These are phyloP conservation scores for Pezicula neosporulosa DNA, from an alignment of 2,329 filamentous ascomycete genomes.

Conservation along the genomic window DNA sequence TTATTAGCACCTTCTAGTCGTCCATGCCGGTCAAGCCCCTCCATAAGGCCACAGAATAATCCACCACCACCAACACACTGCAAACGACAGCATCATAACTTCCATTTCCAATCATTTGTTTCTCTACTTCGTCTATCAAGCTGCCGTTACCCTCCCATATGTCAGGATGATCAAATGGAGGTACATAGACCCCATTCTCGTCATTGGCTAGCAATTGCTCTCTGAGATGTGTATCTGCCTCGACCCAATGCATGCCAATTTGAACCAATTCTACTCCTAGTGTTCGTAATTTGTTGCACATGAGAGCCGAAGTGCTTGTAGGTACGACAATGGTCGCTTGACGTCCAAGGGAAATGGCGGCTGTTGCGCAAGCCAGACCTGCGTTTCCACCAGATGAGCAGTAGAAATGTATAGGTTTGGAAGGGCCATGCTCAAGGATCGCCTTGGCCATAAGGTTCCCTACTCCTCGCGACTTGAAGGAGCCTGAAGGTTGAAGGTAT, in stretches of 20 bases:
- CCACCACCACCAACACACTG: slow-evolving; percentile 81
- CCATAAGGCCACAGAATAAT: slow-evolving; percentile 71
- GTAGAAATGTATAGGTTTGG: slow-evolving; percentile 62
- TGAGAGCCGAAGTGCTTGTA: slow-evolving; percentile 57
- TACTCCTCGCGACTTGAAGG: slow-evolving; percentile 80
- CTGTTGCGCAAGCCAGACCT: slow-evolving; percentile 76
- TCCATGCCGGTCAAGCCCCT: slow-evolving; percentile 42
- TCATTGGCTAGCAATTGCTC: slow-evolving; percentile 48
- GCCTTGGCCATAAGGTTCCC: slow-evolving; percentile 65
- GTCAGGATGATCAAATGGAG: slow-evolving; percentile 65
- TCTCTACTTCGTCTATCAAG: slow-evolving; percentile 44
- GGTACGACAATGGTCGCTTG: slow-evolving; percentile 77
- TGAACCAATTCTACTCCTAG: slow-evolving; percentile 70
- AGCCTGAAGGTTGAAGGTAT: slow-evolving; percentile 78
- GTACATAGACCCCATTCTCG: slow-evolving; percentile 56
- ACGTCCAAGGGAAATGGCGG: slow-evolving; percentile 59
- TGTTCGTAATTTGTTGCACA: slow-evolving; percentile 66
- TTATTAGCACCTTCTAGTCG: slow-evolving; percentile 4
- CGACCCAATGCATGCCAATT: slow-evolving; percentile 62
- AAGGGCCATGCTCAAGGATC: slow-evolving; percentile 17
- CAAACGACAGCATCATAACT: slow-evolving; percentile 70
- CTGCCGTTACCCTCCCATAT: slow-evolving; percentile 64
- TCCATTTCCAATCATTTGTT: slow-evolving; percentile 13
- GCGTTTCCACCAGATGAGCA: slow-evolving; percentile 79
- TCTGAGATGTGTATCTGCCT: slow-evolving; percentile 65